Base-by-base conservation (phyloP, 2,329 filamentous ascomycete genomes). In the Aspergillus transmontanensis region DNA sequence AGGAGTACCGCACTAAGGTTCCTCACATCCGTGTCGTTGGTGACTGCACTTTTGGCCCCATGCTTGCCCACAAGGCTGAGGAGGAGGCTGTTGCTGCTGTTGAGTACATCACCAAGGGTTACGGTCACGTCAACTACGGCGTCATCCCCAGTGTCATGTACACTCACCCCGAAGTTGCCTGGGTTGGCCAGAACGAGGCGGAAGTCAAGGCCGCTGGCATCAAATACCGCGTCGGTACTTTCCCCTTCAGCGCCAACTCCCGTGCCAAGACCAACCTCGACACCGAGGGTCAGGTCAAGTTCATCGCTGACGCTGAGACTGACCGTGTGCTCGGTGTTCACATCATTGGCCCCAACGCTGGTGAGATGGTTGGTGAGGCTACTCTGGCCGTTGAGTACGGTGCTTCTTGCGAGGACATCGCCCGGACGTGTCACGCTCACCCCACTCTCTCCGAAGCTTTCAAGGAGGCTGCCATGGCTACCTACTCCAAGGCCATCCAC, bases 61-160 rank as follows among this genome's bases (percentile, higher is more conserved):
- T 99, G 95, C 89, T 99, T 75, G 95, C 95, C 60, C 95, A 99
- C 87, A 99, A 99, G 87, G 95, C 95, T 58, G 95, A 99, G 83
- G 95, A 99, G 83, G 95, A 99, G 83, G 95, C 87, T 64, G 94
- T 98, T 68, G 95, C 95, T 36, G 94, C 90, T 62, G 86, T 98
- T 67, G 95, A 99, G 82, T 98, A 93, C 85, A 95, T 99, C 82
- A 94, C 92, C 84, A 98, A 98, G 86, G 93, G 93, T 69, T 91
- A 96, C 81, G 95, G 95, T 63, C 95, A 99, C 81, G 95, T 99
- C 82, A 99, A 99, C 90, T 99, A 99, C 83, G 92, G 89, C 75
- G 92, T 91, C 80, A 99, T 99, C 77, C 95, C 95, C 69, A 95
- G 92, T 39, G 95, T 99, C 83, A 99, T 99, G 95, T 99, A 99